These are phyloP conservation scores for Monosporascus sp. DNA, from an alignment of 2,329 filamentous ascomycete species.

Conservation along the genomic window DNA sequence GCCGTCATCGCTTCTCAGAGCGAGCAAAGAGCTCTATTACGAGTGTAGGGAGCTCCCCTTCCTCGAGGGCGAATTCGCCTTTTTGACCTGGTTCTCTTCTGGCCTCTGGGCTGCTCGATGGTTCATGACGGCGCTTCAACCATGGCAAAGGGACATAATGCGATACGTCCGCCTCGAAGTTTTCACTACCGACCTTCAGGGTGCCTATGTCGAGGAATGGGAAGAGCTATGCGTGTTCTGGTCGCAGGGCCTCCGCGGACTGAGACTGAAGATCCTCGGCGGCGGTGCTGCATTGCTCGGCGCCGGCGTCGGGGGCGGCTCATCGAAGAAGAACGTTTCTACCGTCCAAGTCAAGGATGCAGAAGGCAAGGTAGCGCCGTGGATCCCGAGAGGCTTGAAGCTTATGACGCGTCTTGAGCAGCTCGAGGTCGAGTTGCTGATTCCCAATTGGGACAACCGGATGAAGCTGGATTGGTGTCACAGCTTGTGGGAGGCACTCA, in stretches of 20 bases:
- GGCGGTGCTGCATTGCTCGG: conserved; percentile 13
- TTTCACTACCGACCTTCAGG: conserved; percentile 28
- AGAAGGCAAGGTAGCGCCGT: conserved; percentile 6
- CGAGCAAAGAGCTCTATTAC: conserved; percentile 35
- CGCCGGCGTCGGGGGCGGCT: conserved; percentile 4
- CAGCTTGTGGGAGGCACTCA: conserved; percentile 21
- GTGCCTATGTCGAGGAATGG: conserved; percentile 26
- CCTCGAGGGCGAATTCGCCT: conserved; percentile 37
- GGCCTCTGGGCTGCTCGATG: conserved; percentile 34
- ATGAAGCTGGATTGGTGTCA: conserved; percentile 30
- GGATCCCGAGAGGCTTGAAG: conserved; percentile 27
- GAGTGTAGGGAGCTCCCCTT: conserved; percentile 36
- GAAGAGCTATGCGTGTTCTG: conserved; percentile 28
- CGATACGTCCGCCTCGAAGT: conserved; percentile 36
- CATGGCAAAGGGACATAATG: conserved; percentile 36
- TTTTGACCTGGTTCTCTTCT: conserved; percentile 38
- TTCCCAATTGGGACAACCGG: conserved; percentile 20
- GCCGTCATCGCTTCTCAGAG: conserved; percentile 32
- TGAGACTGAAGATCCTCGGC: conserved; percentile 32
- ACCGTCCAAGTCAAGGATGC: conserved; percentile 3
- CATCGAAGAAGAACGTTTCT: background rate
- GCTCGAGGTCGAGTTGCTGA: conserved; percentile 35
- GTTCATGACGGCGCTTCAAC: conserved; percentile 25
- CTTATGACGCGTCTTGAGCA: conserved; percentile 24
- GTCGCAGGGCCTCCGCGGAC: conserved; percentile 26